phyloP scores from a whole-genome alignment of 2,329 filamentous ascomycete genomes.

The Cladophialophora immunda region DNA sequence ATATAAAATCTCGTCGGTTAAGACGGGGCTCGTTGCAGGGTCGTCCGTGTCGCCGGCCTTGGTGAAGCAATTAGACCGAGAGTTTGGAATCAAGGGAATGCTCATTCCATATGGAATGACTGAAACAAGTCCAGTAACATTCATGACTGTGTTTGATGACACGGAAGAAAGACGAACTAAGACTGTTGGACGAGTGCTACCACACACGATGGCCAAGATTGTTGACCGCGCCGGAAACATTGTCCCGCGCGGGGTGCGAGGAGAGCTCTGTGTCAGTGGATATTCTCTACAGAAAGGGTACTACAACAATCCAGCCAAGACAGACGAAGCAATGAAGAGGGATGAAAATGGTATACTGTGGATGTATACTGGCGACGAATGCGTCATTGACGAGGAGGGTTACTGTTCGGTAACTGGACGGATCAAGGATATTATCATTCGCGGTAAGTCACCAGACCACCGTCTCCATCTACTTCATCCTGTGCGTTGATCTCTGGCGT shows the following conservation, averaged over 20 bases:
- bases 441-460: slow-evolving; percentile 45
- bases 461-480: not conserved
- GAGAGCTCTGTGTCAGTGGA: slow-evolving; percentile 82
- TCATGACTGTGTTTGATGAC: slow-evolving; percentile 84
- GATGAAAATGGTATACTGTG: slow-evolving; percentile 65
- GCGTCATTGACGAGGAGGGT: slow-evolving; percentile 75
- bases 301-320: slow-evolving; percentile 74
- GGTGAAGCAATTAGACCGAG: slow-evolving; percentile 73
- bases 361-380: slow-evolving; percentile 94
- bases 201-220: slow-evolving; percentile 81
- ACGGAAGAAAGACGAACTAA: slow-evolving; percentile 74
- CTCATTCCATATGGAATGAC: slow-evolving; percentile 98
- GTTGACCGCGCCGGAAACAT: slow-evolving; percentile 74
- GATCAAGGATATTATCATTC: slow-evolving; percentile 88
- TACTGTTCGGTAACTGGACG: slow-evolving; percentile 77
- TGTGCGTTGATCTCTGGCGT: not conserved
- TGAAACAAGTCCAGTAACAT: slow-evolving; percentile 75
- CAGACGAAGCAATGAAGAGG: slow-evolving; percentile 68
- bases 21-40: slow-evolving; percentile 89
- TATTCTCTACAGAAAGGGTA: slow-evolving; percentile 93
- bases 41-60: slow-evolving; percentile 73
- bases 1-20: slow-evolving; percentile 54
- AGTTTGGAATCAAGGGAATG: slow-evolving; percentile 79
- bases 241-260: slow-evolving; percentile 70
- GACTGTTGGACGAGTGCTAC: slow-evolving; percentile 79